phyloP scores from a whole-genome alignment of 495 filamentous ascomycete species.

The Geopyxis carbonaria region DNA sequence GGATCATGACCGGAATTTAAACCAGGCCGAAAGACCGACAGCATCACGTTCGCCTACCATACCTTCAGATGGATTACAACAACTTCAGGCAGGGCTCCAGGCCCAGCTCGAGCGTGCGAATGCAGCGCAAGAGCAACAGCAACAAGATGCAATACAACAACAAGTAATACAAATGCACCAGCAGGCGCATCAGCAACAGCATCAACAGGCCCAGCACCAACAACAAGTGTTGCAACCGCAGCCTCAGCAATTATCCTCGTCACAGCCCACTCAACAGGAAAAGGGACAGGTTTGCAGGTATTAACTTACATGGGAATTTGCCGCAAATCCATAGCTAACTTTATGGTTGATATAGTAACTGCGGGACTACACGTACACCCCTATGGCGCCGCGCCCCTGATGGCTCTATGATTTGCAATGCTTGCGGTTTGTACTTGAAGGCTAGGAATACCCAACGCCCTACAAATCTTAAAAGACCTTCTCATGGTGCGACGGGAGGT shows the following conservation, averaged over 20 bases:
- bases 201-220: constrained; percentile 7
- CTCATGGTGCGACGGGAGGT: constrained; percentile 18
- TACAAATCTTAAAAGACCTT: constrained; percentile 62
- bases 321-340: neutral
- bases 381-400: constrained; percentile 88
- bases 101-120: too few relatives aligned
- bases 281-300: constrained; percentile 5
- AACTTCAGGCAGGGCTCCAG: neutral
- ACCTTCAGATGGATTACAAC: neutral
- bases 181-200: constrained; percentile 10
- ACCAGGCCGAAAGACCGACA: constrained; percentile 4
- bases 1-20: constrained; percentile 21
- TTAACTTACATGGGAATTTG: neutral
- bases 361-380: constrained; percentile 78
- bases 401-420: constrained; percentile 92
- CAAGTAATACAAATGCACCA: constrained; percentile 6
- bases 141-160: constrained; percentile 3
- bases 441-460: constrained; percentile 79
- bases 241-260: constrained; percentile 6
- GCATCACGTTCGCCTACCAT: constrained; percentile 5
- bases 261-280: neutral
- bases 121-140: too few relatives aligned
- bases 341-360: constrained; percentile 48
- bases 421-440: constrained; percentile 88
- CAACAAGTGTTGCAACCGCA: constrained; percentile 8